Conservation (phyloP, 2,329 filamentous ascomycete species). For the Phialophora macrospora region DNA sequence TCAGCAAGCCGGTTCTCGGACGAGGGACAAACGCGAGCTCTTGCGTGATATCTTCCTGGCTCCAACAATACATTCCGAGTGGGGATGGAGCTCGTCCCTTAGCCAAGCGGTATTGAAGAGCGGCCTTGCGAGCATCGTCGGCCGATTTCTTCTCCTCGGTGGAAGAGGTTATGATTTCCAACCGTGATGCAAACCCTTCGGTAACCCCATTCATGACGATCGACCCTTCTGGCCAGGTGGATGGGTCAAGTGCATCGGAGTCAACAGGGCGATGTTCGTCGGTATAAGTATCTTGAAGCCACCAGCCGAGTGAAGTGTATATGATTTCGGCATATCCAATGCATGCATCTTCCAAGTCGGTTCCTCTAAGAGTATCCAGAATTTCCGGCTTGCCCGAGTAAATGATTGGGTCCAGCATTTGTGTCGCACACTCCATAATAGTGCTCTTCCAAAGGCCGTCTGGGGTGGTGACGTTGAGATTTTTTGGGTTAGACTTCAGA, state of each 20-base stretch:
- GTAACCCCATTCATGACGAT: conserved; percentile 28
- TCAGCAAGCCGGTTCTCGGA: background rate
- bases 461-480: conserved; percentile 17
- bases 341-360: conserved; percentile 26
- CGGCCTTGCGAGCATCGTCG: conserved; percentile 22
- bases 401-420: conserved; percentile 28
- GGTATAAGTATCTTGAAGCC: conserved; percentile 18
- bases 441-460: conserved; percentile 17
- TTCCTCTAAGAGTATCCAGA: conserved; percentile 18
- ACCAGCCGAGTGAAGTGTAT: conserved; percentile 22
- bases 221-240: conserved; percentile 5
- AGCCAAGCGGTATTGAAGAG: conserved; percentile 16
- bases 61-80: conserved; percentile 16
- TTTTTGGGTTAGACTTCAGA: conserved; percentile 22
- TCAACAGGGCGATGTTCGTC: conserved; percentile 18
- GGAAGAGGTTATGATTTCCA: conserved; percentile 20
- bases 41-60: conserved; percentile 12
- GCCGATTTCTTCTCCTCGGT: conserved; percentile 19
- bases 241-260: conserved; percentile 14
- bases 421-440: conserved; percentile 20
- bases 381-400: conserved; percentile 22
- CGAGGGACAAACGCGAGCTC: background rate
- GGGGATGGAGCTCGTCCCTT: conserved; percentile 15
- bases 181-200: conserved; percentile 16
- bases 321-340: conserved; percentile 24